Conservation (phyloP, 2,329 filamentous ascomycete species). For the Tricladium varicosporioides region DNA sequence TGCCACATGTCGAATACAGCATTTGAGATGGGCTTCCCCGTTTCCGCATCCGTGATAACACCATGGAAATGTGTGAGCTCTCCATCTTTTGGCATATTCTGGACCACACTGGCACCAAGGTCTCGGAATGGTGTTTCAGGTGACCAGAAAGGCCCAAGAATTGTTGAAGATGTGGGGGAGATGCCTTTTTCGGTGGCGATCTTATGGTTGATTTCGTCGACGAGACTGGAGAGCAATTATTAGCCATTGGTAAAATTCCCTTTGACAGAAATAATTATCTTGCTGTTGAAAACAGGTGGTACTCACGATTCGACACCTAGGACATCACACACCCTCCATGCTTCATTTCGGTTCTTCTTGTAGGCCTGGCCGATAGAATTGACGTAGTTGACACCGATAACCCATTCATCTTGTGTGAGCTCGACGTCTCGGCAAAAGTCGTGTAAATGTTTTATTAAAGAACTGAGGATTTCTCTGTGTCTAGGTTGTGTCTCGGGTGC, state of each 20-base stretch:
- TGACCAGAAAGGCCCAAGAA: conserved; percentile 84
- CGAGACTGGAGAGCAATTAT: conserved; percentile 44
- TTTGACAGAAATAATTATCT: not conserved
- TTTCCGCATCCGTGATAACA: conserved; percentile 44
- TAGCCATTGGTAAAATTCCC: not conserved
- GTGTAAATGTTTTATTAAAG: conserved; percentile 70
- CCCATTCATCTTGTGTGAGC: conserved; percentile 77
- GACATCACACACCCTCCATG: conserved; percentile 70
- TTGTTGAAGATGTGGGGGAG: conserved; percentile 55
- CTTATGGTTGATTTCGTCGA: conserved; percentile 49
- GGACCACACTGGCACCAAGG: conserved; percentile 68
- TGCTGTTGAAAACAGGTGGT: no score
- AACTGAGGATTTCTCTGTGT: conserved; percentile 60
- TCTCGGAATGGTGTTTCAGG: conserved; percentile 65
- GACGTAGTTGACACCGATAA: conserved; percentile 70
- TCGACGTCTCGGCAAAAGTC: conserved; percentile 77
- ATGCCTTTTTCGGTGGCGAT: conserved; percentile 20
- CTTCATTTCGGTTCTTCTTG: conserved; percentile 68
- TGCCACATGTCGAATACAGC: conserved; percentile 64
- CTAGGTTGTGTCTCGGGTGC: conserved; percentile 66
- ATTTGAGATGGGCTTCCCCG: conserved; percentile 33
- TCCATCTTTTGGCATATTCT: conserved; percentile 43
- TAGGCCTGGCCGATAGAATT: conserved; percentile 69
- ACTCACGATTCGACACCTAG: conserved; percentile 70
- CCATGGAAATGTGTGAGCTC: conserved; percentile 60